Base-by-base conservation (phyloP, 371 early-diverging fungal species). In the Racocetra persica region DNA sequence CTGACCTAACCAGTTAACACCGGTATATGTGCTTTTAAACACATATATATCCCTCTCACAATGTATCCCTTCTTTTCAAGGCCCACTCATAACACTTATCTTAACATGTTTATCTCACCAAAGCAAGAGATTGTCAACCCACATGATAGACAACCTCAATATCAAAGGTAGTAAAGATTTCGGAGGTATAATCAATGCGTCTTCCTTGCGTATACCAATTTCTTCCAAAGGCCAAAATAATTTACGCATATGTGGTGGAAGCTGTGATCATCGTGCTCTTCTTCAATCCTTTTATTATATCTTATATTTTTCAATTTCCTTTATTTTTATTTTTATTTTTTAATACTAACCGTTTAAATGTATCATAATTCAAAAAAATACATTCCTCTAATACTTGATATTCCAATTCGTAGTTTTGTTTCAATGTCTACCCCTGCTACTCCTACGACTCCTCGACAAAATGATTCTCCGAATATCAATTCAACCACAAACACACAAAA, bases 91-190 rank as follows among this genome's bases (percentile, higher is more conserved):
- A 49, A 49, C 49, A 49, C 49, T 49, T 49, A 49, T 49, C 49
- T 49, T 49, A 49, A 49, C 24, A 63, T 77, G 77, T 77, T 60
- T 28, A 36, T 57, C 20, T 41, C 77, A 32, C 45, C 77, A n/a
- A 77, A 77, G 24, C 77, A 60, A 77, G 77, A 77, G 24, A 63
- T 77, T 36, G 63, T 65, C 63, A 51, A 65, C 20, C 22, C 77
- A 2, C 65, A 65, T 45, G 28, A 54, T 51, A 57, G 74, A 55
- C 77, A 60, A 63, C 41, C 24, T 18, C 77, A 60, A 77, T 77
- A 65, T 51, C 77, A 60, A 65, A 57, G 63, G 77, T 77, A 41
- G 45, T 16, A 38, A 18, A 13, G 16, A 49, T 38, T 77, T 60
- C 49, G 49, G 49, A 49, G 49, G 49, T 49, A 49, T 49, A 49